Evolutionary conservation across 257 asterid genomes (phyloP), one percentile per base, ranked within the genome.

Genomic region (Solanum appendiculatum): DNA sequence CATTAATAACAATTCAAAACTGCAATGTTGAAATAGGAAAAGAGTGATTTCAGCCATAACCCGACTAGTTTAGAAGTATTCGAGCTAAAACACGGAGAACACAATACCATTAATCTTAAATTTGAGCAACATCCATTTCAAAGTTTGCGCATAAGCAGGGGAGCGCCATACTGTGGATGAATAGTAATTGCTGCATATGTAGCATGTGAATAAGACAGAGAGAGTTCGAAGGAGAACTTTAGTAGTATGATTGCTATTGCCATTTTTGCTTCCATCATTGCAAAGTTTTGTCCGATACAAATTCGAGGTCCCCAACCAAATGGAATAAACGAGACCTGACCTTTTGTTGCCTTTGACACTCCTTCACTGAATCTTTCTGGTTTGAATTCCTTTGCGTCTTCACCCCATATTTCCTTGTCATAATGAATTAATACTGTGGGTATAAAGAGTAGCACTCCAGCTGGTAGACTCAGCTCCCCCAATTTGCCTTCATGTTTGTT

Each of bases 231-330:
- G 58, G 89, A 83, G 60, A 89, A 90, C 3, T 78, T 75, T 33
- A 86, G 91, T 18, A 90, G 87, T 64, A 90, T 86, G 89, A 90
- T 90, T 40, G 91, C 82, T 81, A 90, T 15, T 2, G 92, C 88
- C 85, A 89, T 5, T 87, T 87, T 90, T 25, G 91, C 91, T 84
- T 90, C 92, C 42, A 90, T 12, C 90, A 89, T 80, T 6, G 92
- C 82, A 31, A 89, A 90, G 83, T 89, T 86, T 31, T 87, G 89
- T 20, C 92, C 92, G 5, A 90, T 89, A 29, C 92, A 90, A 21
- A 87, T 56, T 16, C 92, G 74, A 14, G 92, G 92, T 14, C 92
- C 92, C 91, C 91, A 46, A 16, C 91, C 58, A 83, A 89, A 90
- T 60, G 92, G 92, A 27, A 90, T 75, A 72, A 87, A 90, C 8